Conservation (phyloP, 495 filamentous ascomycete genomes). For the Hypoxylon trugodes region DNA sequence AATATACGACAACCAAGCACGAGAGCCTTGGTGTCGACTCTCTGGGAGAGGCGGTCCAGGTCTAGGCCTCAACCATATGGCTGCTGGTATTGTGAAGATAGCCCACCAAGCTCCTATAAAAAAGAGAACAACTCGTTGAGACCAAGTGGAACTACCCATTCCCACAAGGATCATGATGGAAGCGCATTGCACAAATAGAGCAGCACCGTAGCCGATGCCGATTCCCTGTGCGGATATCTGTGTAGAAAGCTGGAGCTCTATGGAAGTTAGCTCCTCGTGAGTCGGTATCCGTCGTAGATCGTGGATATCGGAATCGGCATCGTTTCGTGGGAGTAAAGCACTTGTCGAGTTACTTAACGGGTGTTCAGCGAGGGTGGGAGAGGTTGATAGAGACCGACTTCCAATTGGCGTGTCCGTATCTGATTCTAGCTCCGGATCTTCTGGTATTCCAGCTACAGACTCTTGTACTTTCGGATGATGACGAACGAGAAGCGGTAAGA, state of each 20-base stretch:
- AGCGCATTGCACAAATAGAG: slow-evolving; percentile 78
- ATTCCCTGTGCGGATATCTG: slow-evolving; percentile 89
- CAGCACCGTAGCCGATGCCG: slow-evolving; percentile 88
- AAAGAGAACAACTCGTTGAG: slow-evolving; percentile 83
- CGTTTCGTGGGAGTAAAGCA: slow-evolving; percentile 49
- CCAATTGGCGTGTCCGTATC: slow-evolving; percentile 25
- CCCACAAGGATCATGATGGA: slow-evolving; percentile 75
- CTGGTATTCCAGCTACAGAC: slow-evolving; percentile 39
- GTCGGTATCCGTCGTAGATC: slow-evolving; percentile 47
- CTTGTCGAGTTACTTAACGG: slow-evolving; percentile 54
- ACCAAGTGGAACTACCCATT: slow-evolving; percentile 78
- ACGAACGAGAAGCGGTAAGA: slow-evolving; percentile 80
- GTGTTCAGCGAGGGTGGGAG: slow-evolving; percentile 35
- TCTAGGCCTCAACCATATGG: slow-evolving; percentile 87
- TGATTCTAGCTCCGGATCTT: slow-evolving; percentile 43
- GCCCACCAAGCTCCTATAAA: slow-evolving; percentile 96
- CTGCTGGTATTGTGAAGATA: slow-evolving; percentile 86
- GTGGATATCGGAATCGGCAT: slow-evolving; percentile 42
- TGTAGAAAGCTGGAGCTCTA: slow-evolving; percentile 78
- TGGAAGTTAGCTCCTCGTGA: slow-evolving; percentile 61
- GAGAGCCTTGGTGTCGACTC: slow-evolving; percentile 33
- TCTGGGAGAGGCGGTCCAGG: slow-evolving; percentile 81
- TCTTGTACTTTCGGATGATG: slow-evolving; percentile 69
- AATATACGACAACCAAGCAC: slow-evolving; percentile 68
- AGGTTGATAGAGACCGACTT: slow-evolving; percentile 36